Conservation (phyloP, 345 rosid species). For the Zanthoxylum bungeanum region DNA sequence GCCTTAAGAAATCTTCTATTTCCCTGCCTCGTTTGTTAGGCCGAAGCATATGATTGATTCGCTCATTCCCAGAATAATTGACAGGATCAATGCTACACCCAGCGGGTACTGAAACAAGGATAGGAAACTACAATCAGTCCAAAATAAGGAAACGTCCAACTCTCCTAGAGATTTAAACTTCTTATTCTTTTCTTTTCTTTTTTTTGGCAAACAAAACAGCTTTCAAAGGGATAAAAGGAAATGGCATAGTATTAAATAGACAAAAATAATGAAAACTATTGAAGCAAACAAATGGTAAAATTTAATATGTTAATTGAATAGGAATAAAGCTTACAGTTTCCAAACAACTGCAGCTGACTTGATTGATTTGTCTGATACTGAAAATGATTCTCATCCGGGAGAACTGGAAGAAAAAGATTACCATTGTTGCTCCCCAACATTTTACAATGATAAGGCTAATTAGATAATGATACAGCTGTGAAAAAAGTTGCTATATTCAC, state of each 20-base stretch:
- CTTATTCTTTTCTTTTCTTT: not conserved
- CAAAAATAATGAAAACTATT: not conserved
- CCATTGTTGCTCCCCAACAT: slow-evolving; percentile 73
- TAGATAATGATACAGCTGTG: slow-evolving; percentile 17
- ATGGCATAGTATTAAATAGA: not conserved
- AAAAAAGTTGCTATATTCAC: slow-evolving; percentile 13
- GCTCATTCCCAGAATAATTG: slow-evolving; percentile 64
- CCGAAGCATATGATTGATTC: slow-evolving; percentile 44
- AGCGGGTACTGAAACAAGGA: slow-evolving; percentile 44
- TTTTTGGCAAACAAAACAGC: not conserved
- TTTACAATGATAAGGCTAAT: slow-evolving; percentile 16
- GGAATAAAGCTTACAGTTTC: slow-evolving; percentile 47
- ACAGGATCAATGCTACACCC: slow-evolving; percentile 62
- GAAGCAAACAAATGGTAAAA: slow-evolving; percentile 8
- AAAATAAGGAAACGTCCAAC: not conserved
- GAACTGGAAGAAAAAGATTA: slow-evolving; percentile 49
- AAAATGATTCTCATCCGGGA: slow-evolving; percentile 48
- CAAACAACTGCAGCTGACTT: slow-evolving; percentile 70
- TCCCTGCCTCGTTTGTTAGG: slow-evolving; percentile 53
- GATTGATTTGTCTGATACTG: slow-evolving; percentile 60
- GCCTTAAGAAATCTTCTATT: slow-evolving; percentile 51
- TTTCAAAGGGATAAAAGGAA: not conserved
- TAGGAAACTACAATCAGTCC: slow-evolving; percentile 13
- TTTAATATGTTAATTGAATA: not conserved
- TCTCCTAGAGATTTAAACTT: not conserved